phyloP scores from a whole-genome alignment of 805 yeast genomes.

The Nakazawaea wyomingensis region DNA sequence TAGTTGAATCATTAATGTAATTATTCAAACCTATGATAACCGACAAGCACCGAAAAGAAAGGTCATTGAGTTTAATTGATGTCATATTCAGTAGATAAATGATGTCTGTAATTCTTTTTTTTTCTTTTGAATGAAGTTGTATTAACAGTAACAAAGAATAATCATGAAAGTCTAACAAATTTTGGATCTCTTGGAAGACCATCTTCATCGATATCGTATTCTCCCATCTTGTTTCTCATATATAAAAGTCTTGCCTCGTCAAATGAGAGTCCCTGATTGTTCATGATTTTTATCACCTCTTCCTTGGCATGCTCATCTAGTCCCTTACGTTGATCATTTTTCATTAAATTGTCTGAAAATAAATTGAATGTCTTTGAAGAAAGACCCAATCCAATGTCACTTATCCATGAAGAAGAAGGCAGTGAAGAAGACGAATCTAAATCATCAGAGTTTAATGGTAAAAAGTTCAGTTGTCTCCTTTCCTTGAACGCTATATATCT shows the following conservation, averaged over 20 bases:
- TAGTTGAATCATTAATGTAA: no score
- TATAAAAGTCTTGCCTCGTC: conserved; percentile 65
- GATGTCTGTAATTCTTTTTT: no score
- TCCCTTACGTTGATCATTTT: conserved; percentile 58
- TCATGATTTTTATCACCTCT: conserved; percentile 52
- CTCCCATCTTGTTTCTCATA: conserved; percentile 38
- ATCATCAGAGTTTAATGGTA: conserved; percentile 12
- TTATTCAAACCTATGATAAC: no score
- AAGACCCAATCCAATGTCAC: conserved; percentile 56
- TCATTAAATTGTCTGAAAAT: conserved; percentile 32
- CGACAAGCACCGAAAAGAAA: no score
- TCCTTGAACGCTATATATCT: neutral
- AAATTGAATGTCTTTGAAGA: conserved; percentile 56
- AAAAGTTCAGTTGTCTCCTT: conserved; percentile 3
- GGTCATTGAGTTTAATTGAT: no score
- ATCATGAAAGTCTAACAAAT: conserved; percentile 14
- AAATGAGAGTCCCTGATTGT: conserved; percentile 42
- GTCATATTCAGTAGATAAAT: no score
- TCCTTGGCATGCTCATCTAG: conserved; percentile 49
- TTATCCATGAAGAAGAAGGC: conserved; percentile 22
- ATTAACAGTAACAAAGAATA: no score
- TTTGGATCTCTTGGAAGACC: conserved; percentile 13
- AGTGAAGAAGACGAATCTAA: conserved; percentile 1
- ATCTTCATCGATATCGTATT: conserved; percentile 38
- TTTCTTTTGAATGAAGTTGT: no score